Evolutionary conservation across 345 rosid genomes (phyloP).

Genomic region (Eutrema japonicum): DNA sequence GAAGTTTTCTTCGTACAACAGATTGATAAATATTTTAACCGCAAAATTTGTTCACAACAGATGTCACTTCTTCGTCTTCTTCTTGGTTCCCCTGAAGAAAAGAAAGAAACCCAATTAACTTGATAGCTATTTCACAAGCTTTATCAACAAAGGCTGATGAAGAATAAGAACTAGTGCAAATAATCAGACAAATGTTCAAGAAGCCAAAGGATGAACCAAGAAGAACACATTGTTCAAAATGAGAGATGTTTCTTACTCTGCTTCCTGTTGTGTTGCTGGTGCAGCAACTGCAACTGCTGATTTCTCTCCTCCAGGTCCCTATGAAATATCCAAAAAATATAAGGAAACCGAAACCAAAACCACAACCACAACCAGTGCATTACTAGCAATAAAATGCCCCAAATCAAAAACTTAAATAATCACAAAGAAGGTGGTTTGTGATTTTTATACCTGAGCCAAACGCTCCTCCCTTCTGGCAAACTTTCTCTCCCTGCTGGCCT

Average conservation of each 20-base stretch:
- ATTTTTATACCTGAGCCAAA: conserved; percentile 54
- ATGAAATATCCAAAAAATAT: neutral
- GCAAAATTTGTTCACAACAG: neutral
- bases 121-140: too few species aligned
- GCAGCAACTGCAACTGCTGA: conserved; percentile 39
- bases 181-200: too few species aligned
- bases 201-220: too few species aligned
- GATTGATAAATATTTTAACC: neutral
- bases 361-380: neutral
- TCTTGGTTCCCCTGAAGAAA: conserved; percentile 44
- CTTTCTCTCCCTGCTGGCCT: conserved; percentile 81
- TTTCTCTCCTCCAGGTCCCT: conserved; percentile 52
- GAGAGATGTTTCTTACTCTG: conserved; percentile 44
- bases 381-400: too few species aligned
- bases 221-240: too few species aligned
- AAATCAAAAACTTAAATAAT: too few species aligned
- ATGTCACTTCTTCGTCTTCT: conserved; percentile 52
- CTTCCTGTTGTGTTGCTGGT: conserved; percentile 38
- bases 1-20: neutral
- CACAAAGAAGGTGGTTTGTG: too few species aligned
- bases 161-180: too few species aligned
- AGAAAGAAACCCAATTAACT: neutral
- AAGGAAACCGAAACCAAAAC: neutral
- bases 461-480: conserved; percentile 72
- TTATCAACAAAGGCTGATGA: too few species aligned